Percentiles rank a stretch among this genome's conserved stretches.
Conservation (phyloP, 768 basidiomycete genomes). For the Sporobolomyces phaffii region DNA sequence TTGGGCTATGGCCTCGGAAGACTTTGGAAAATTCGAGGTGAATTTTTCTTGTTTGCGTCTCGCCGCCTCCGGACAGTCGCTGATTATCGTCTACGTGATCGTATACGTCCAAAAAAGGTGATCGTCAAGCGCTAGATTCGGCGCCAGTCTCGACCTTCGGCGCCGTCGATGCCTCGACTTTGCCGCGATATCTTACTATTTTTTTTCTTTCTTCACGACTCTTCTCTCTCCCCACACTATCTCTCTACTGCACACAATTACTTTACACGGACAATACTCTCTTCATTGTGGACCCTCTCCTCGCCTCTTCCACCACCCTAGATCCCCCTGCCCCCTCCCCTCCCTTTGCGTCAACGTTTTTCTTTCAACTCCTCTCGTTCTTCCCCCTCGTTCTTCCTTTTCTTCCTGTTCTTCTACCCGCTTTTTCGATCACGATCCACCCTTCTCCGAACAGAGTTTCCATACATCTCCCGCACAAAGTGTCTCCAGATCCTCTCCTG, state of each 20-base stretch:
- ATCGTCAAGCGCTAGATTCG: slow-evolving; percentile 9
- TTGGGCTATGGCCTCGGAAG: slow-evolving; percentile 43
- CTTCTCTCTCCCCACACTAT: no score
- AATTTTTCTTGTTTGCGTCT: no score
- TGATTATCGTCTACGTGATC: background rate
- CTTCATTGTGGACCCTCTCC: background rate
- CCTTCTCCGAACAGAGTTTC: no score
- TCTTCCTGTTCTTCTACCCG: no score
- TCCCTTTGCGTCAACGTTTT: background rate
- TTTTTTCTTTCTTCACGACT: no score
- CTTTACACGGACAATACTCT: background rate
- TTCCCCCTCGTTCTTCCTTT: background rate
- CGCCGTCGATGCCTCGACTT: background rate
- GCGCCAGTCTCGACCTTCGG: background rate
- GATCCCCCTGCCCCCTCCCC: background rate
- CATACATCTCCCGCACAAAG: no score
- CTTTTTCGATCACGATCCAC: no score
- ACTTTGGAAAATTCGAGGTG: slow-evolving; percentile 38
- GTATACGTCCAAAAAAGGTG: background rate
- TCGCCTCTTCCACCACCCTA: background rate
- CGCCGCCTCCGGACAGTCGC: no score
- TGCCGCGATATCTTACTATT: background rate
- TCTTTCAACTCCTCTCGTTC: background rate
- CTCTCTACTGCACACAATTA: background rate
- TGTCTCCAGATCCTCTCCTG: no score